Evolutionary conservation across 257 asterid genomes (phyloP).

Genomic region (Marsdenia floribunda): DNA sequence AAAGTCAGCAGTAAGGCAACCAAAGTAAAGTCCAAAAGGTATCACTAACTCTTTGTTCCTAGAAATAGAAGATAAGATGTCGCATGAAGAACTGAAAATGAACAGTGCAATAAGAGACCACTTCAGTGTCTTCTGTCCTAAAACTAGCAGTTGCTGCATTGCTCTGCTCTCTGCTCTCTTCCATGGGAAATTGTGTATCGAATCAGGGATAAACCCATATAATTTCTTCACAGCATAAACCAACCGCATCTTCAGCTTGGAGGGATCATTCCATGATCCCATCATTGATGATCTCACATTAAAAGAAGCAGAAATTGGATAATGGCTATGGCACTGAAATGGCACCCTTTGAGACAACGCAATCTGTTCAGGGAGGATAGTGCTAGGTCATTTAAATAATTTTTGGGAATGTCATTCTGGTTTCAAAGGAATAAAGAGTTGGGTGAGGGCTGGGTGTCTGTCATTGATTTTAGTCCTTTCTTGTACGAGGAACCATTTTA

Average conservation of each 20-base stretch:
- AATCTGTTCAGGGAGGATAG: constrained; percentile 26
- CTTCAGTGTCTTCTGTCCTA: constrained; percentile 46
- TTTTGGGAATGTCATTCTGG: background rate
- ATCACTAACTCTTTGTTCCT: constrained; percentile 56
- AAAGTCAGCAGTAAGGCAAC: constrained; percentile 39
- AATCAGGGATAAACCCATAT: constrained; percentile 35
- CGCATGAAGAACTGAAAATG: constrained; percentile 34
- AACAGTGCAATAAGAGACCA: constrained; percentile 45
- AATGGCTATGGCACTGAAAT: constrained; percentile 17
- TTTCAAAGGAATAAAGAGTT: background rate
- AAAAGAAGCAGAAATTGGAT: constrained; percentile 29
- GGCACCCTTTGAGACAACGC: constrained; percentile 16
- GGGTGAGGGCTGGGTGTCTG: background rate
- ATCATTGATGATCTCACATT: constrained; percentile 29
- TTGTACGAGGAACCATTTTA: background rate
- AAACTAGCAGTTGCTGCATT: constrained; percentile 25
- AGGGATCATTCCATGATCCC: constrained; percentile 30
- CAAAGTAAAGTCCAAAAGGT: constrained; percentile 54
- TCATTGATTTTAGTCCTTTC: background rate
- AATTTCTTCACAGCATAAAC: constrained; percentile 29
- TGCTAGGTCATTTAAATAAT: background rate
- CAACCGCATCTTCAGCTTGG: constrained; percentile 27
- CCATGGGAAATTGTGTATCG: constrained; percentile 55
- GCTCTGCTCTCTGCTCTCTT: constrained; percentile 43
- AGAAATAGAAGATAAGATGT: constrained; percentile 39